These are phyloP conservation scores for Royoungia palumana DNA, from an alignment of 768 basidiomycete genomes.

Conservation along the genomic window DNA sequence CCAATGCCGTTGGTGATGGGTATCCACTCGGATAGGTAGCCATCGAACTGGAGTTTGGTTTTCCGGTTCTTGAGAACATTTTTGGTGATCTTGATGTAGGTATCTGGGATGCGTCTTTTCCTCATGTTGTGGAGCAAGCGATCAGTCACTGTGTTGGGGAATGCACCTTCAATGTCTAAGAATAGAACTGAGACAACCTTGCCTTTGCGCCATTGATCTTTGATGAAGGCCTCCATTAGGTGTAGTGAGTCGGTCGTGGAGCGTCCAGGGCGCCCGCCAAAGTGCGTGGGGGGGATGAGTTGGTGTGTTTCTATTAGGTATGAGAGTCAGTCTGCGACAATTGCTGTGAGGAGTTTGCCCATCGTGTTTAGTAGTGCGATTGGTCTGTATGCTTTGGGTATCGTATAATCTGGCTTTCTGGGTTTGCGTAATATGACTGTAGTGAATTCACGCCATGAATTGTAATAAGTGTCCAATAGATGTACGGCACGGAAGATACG, in stretches of 20 bases:
- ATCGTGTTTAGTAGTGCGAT: constrained; percentile 20
- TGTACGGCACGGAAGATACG: not conserved
- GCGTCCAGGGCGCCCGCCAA: too few species aligned
- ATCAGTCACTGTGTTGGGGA: too few species aligned
- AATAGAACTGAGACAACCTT: too few species aligned
- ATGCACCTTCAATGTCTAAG: too few species aligned
- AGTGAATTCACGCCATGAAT: constrained; percentile 23
- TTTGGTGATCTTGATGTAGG: too few species aligned
- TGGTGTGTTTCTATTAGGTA: not conserved
- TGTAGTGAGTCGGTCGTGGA: too few species aligned
- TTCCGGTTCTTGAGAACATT: too few species aligned
- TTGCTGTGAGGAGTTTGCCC: not conserved
- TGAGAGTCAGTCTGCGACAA: not conserved
- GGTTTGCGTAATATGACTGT: constrained; percentile 37
- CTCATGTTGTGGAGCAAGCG: too few species aligned
- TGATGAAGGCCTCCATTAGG: too few species aligned
- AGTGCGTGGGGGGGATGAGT: not conserved
- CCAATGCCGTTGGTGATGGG: constrained; percentile 24
- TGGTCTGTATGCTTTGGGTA: constrained; percentile 34
- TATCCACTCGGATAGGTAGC: constrained; percentile 16
- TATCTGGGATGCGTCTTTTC: too few species aligned
- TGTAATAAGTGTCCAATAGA: constrained; percentile 10
- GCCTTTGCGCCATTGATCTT: too few species aligned
- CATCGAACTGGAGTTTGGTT: constrained; percentile 25
- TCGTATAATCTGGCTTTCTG: constrained; percentile 31